Evolutionary conservation across 1,139 yeast species (phyloP).

Genomic region (Yamadazyma friedrichii): DNA sequence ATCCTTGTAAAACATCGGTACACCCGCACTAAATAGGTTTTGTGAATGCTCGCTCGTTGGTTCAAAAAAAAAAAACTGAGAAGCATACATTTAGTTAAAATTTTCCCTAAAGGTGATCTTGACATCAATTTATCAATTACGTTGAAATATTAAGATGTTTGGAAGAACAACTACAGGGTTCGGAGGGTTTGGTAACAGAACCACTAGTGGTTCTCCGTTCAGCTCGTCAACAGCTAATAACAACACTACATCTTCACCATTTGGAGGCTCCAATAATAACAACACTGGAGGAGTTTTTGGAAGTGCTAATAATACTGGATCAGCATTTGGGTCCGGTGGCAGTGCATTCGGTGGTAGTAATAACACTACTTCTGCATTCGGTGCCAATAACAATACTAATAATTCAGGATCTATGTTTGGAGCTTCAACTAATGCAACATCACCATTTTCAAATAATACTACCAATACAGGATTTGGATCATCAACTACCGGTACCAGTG

Average conservation of each 20-base stretch:
- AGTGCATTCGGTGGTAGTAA: constrained; percentile 22
- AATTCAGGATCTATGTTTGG: constrained; percentile 37
- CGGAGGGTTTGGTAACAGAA: constrained; percentile 53
- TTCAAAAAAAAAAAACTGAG: background rate
- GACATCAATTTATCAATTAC: no score
- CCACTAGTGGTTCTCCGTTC: constrained; percentile 33
- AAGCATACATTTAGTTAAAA: no score
- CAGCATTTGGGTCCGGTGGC: constrained; percentile 15
- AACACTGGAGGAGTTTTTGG: constrained; percentile 14
- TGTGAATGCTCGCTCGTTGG: background rate
- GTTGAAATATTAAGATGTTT: constrained; percentile 32
- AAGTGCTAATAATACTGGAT: constrained; percentile 11
- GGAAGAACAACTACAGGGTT: constrained; percentile 53
- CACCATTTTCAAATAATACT: constrained; percentile 11
- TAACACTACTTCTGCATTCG: constrained; percentile 34
- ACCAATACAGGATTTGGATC: constrained; percentile 15
- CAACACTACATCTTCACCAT: constrained; percentile 22
- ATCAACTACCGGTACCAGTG: constrained; percentile 16
- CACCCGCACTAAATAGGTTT: background rate
- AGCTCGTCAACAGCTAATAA: constrained; percentile 23
- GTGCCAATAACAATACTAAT: constrained; percentile 17
- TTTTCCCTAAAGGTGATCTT: no score
- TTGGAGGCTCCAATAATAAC: constrained; percentile 21
- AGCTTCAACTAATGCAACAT: constrained; percentile 14
- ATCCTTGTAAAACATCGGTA: constrained; percentile 1